phyloP scores from a whole-genome alignment of 495 filamentous ascomycete species.

The Amphirosellinia nigrospora region DNA sequence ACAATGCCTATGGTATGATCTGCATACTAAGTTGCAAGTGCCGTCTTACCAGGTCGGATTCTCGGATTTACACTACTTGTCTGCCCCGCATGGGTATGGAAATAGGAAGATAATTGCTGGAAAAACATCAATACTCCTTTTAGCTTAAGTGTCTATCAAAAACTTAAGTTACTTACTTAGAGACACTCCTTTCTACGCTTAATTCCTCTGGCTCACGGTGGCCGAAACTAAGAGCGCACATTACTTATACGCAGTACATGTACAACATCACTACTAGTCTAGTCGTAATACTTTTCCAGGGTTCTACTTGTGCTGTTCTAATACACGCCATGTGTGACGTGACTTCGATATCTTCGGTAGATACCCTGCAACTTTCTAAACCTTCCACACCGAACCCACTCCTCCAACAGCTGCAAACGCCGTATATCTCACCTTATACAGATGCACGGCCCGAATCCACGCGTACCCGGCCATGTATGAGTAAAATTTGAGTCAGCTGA shows the following conservation, averaged over 20 bases:
- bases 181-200: background rate
- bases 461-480: background rate
- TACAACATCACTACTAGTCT: background rate
- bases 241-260: no score
- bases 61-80: background rate
- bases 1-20: background rate
- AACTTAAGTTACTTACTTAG: background rate
- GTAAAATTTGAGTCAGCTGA: slow-evolving; percentile 3
- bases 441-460: background rate
- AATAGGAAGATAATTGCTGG: background rate
- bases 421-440: background rate
- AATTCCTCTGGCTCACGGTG: background rate
- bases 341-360: background rate
- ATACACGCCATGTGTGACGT: background rate
- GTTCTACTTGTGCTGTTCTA: background rate
- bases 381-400: background rate
- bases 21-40: background rate
- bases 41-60: no score
- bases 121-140: background rate
- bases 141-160: background rate
- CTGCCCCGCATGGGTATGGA: background rate
- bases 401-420: background rate
- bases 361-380: background rate
- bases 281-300: background rate
- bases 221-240: background rate